A percentile compares a stretch with the other conserved stretches of the same genome.
Evolutionary conservation across 2,329 filamentous ascomycete species (phyloP).

Genomic region (Penicillium sp.): DNA sequence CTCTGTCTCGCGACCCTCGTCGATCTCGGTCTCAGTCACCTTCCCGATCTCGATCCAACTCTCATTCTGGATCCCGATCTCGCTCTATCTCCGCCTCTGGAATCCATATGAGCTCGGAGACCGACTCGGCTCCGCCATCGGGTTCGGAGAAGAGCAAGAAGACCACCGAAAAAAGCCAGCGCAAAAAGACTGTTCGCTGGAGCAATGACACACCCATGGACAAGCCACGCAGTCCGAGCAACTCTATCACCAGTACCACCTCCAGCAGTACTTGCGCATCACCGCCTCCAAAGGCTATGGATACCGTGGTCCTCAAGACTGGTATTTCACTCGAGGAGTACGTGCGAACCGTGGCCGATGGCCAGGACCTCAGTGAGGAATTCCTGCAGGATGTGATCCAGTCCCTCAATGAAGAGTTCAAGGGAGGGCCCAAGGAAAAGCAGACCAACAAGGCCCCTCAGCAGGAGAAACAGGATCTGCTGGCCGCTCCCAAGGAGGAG

Average conservation of each 20-base stretch:
- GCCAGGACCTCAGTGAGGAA: not conserved
- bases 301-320: not conserved
- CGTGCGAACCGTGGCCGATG: not conserved
- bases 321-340: not conserved
- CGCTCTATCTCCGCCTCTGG: not conserved
- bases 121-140: not conserved
- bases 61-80: not conserved
- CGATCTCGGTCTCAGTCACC: not conserved
- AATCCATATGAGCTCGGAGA: not conserved
- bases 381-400: not conserved
- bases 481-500: not conserved
- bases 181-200: not conserved
- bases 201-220: not conserved
- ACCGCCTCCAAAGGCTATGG: not conserved
- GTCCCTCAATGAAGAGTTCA: not conserved
- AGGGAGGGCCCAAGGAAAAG: not conserved
- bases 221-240: not conserved
- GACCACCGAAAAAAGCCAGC: not conserved
- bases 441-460: not conserved
- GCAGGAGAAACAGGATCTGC: not conserved
- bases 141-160: not conserved
- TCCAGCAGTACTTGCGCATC: not conserved
- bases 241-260: not conserved
- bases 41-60: not conserved
- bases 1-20: not conserved